A percentile compares a stretch with the other conserved stretches of the same genome.
These are phyloP conservation scores for Epichloe gansuensis DNA, from an alignment of 2,329 filamentous ascomycete genomes.

Conservation along the genomic window DNA sequence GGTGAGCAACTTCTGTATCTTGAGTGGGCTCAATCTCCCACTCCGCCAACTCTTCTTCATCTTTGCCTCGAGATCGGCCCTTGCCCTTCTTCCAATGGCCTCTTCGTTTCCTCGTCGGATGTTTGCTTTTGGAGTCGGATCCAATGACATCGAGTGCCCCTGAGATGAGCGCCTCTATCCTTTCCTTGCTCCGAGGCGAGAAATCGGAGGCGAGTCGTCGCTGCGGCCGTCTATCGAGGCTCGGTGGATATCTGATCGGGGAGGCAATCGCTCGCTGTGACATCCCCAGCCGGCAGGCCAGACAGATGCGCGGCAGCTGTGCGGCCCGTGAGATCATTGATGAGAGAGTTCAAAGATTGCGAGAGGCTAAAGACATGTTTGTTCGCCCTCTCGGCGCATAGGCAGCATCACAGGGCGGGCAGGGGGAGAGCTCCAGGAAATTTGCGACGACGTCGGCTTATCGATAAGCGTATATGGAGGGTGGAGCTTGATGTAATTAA, in stretches of 20 bases:
- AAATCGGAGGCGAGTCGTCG: slow-evolving; percentile 15
- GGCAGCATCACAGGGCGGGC: not conserved
- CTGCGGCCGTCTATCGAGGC: slow-evolving; percentile 3
- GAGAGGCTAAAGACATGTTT: not conserved
- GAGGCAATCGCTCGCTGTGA: slow-evolving; percentile 10
- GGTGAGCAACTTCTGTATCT: not conserved
- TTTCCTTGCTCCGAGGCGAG: slow-evolving; percentile 11
- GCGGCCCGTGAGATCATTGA: slow-evolving; percentile 25
- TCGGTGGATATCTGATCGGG: slow-evolving; percentile 4
- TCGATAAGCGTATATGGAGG: slow-evolving; percentile 5
- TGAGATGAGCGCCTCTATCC: slow-evolving; percentile 15
- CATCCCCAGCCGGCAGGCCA: slow-evolving; percentile 21
- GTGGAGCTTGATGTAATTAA: not conserved
- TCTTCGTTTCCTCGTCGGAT: not conserved
- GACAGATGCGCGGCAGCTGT: slow-evolving; percentile 21
- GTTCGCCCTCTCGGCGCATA: not conserved
- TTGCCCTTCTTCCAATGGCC: slow-evolving; percentile 1
- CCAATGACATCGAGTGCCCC: slow-evolving; percentile 2
- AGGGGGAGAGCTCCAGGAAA: slow-evolving; percentile 1
- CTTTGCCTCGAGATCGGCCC: not conserved
- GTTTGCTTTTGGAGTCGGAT: not conserved
- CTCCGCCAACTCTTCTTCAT: slow-evolving; percentile 4
- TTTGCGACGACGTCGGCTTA: slow-evolving; percentile 2
- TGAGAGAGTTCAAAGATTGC: not conserved
- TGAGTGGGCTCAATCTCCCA: slow-evolving; percentile 5